Evolutionary conservation across 148 eudicot genomes (phyloP).

Genomic region (Nepenthes mirabilis): DNA sequence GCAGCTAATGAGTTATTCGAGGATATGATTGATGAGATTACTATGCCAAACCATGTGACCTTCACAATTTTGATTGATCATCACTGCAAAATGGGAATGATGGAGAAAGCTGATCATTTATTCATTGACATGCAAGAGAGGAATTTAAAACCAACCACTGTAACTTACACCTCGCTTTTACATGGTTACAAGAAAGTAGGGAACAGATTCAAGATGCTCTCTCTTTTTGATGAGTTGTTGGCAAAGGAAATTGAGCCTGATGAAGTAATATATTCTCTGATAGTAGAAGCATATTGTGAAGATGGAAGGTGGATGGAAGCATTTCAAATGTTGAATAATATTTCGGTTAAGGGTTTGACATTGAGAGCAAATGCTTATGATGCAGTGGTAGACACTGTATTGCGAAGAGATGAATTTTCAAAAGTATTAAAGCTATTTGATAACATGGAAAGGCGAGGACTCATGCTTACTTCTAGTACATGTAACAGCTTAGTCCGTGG

Average conservation of each 20-base stretch:
- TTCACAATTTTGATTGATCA: constrained; percentile 59
- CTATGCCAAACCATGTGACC: constrained; percentile 49
- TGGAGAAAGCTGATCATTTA: constrained; percentile 56
- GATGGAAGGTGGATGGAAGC: constrained; percentile 41
- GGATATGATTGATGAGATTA: constrained; percentile 30
- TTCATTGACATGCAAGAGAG: constrained; percentile 50
- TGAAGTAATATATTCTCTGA: constrained; percentile 31
- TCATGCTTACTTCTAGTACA: constrained; percentile 34
- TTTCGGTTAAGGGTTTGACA: constrained; percentile 33
- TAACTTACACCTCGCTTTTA: constrained; percentile 58
- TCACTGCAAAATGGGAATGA: constrained; percentile 46
- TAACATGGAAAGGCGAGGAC: constrained; percentile 47
- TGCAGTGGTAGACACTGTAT: constrained; percentile 20
- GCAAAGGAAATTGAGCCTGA: constrained; percentile 55
- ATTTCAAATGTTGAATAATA: constrained; percentile 37
- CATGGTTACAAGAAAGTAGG: constrained; percentile 42
- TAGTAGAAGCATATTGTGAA: constrained; percentile 36
- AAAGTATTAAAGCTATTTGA: constrained; percentile 31
- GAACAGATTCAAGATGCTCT: constrained; percentile 40
- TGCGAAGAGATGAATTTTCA: constrained; percentile 25
- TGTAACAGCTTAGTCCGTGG: constrained; percentile 33
- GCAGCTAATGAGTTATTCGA: constrained; percentile 46
- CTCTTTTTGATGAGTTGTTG: constrained; percentile 55
- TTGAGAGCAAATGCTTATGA: constrained; percentile 24
- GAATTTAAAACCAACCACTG: constrained; percentile 39